These are phyloP conservation scores for Pachysandra terminalis DNA, from an alignment of 164 flowering plant species.

Conservation along the genomic window DNA sequence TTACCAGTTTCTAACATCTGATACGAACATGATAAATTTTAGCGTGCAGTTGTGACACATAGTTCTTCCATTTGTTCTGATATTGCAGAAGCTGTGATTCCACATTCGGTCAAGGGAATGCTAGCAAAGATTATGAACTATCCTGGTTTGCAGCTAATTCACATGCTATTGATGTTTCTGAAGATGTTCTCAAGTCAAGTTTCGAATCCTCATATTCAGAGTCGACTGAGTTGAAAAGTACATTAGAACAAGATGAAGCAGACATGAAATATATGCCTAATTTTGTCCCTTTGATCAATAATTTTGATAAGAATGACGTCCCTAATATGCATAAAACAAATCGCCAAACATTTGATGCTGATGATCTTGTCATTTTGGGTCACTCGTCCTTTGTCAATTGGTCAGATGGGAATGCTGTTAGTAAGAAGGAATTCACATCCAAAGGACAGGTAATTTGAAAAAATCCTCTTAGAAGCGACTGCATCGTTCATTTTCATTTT, in stretches of 20 bases:
- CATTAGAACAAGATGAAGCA: slow-evolving; percentile 29
- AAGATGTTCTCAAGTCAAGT: slow-evolving; percentile 36
- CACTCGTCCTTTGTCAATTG: slow-evolving; percentile 22
- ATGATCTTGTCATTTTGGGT: slow-evolving; percentile 19
- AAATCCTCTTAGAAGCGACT: too few species aligned
- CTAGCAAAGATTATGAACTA: slow-evolving; percentile 47
- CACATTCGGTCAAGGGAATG: slow-evolving; percentile 52
- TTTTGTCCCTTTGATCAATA: slow-evolving; percentile 17
- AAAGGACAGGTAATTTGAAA: slow-evolving; percentile 39
- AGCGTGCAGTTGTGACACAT: neutral
- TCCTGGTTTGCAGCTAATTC: slow-evolving; percentile 63
- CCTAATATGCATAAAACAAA: slow-evolving; percentile 13
- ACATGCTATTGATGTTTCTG: slow-evolving; percentile 39
- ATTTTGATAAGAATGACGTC: slow-evolving; percentile 18
- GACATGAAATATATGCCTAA: slow-evolving; percentile 14
- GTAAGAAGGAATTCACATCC: slow-evolving; percentile 21
- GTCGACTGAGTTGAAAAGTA: slow-evolving; percentile 23
- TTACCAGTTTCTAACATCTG: neutral
- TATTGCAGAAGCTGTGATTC: slow-evolving; percentile 76
- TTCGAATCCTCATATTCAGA: slow-evolving; percentile 36
- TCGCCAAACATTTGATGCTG: slow-evolving; percentile 20
- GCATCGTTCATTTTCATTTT: too few species aligned
- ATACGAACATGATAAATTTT: neutral
- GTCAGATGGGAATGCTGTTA: slow-evolving; percentile 23
- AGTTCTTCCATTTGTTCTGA: slow-evolving; percentile 8